Conservation (phyloP, 163 green algal genomes). For the Chloroidium sp. region DNA sequence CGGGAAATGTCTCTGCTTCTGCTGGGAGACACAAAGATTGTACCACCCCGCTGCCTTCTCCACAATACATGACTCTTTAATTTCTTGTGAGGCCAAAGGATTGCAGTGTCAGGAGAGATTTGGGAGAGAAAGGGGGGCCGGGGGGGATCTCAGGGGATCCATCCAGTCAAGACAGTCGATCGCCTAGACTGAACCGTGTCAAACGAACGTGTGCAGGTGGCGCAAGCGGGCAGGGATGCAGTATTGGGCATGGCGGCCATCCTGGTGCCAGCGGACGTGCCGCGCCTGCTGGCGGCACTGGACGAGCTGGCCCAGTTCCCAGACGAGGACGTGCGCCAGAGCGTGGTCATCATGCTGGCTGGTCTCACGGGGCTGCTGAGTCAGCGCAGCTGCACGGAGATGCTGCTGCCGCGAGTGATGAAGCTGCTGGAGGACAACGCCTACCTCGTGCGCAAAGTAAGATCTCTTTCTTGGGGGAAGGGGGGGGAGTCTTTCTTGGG, state of each 20-base stretch:
- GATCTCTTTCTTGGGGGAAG: background rate
- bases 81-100: too few relatives aligned
- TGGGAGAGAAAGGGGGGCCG: too few relatives aligned
- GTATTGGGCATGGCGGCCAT: conserved; percentile 7
- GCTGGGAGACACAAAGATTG: too few relatives aligned
- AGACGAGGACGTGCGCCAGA: conserved; percentile 9
- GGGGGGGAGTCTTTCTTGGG: background rate
- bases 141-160: too few relatives aligned
- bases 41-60: too few relatives aligned
- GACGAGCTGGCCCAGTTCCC: conserved; percentile 2
- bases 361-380: conserved; percentile 1
- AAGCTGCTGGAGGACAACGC: conserved; percentile 1
- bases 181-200: background rate
- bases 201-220: conserved; percentile 2
- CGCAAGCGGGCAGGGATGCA: background rate
- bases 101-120: too few relatives aligned
- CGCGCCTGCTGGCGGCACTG: conserved; percentile 4
- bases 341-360: conserved; percentile 3
- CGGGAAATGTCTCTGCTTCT: too few relatives aligned
- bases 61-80: too few relatives aligned
- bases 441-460: conserved; percentile 16
- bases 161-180: too few relatives aligned
- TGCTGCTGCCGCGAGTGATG: conserved; percentile 9
- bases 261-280: background rate
- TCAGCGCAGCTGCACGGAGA: background rate